Base-by-base conservation (phyloP, 2,329 filamentous ascomycete species). In the Fusarium concolor region DNA sequence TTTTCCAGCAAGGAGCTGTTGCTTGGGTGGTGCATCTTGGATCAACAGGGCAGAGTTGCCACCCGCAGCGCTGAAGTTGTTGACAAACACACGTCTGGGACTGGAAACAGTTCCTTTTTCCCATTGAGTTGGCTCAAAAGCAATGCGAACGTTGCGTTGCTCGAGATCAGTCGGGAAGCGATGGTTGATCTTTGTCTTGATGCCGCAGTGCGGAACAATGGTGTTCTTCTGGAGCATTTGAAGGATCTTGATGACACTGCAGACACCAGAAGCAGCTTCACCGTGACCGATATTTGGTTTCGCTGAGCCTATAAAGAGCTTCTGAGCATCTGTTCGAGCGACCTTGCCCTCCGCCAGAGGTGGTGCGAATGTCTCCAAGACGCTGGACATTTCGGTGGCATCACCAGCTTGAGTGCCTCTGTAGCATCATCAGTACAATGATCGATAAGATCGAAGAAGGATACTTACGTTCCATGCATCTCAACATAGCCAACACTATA, bases 351-450 rank as follows among this genome's bases (percentile, higher is more conserved):
- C 26, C 0, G 39, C 14, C 3, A 53, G 5, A 0, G 64, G 56
- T 0, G 65, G 85, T 1, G 84, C 84, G 62, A 86, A 88, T 11
- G 84, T 80, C 51, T 83, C 79, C 4, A 90, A 87, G 44, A 97
- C 92, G 0, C 91, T 93, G 2, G 87, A 82, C 91, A 96, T 95
- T 76, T 97, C 94, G 2, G 89, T 90, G 3, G 89, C 90, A 74
- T 97, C 94, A 56, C 93, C 94, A 37, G 92, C 93, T 77, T 96
- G 93, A 0, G 94, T 97, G 31, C 94, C 94, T 2, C 93, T 97
- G 6, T 5, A 17, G 31, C 31, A 17, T 15, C 31, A 14, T 33
- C 14, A 33, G 31, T 31, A 31, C 4, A 17, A 4, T 15, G 14
- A 33, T 17, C 6, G 7, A 4, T 17, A 8, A 10, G 6, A 14